phyloP scores from a whole-genome alignment of 192 early-diverging fungal species.

The Coemansia sp. region DNA sequence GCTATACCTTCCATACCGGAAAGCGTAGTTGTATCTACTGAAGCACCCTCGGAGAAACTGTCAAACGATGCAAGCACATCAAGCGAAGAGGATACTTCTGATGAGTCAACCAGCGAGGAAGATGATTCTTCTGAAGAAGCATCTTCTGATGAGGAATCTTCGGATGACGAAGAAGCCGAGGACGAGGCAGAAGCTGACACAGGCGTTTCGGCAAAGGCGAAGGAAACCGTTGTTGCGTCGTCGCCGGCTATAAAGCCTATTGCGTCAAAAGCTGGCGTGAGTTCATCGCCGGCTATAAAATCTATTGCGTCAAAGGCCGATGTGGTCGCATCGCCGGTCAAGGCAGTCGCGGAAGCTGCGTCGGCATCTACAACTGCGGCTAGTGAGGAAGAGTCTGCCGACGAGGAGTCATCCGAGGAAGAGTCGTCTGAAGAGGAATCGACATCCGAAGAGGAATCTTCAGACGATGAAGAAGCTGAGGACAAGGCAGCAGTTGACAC shows the following conservation, averaged over 20 bases:
- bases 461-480: background rate
- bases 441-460: constrained; percentile 8
- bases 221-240: background rate
- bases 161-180: constrained; percentile 1
- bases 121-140: constrained; percentile 6
- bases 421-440: background rate
- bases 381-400: background rate
- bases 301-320: too few relatives aligned
- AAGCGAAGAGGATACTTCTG: background rate
- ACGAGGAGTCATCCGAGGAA: background rate
- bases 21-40: background rate
- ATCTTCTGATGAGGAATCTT: constrained; percentile 13
- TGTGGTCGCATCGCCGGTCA: too few relatives aligned
- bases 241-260: too few relatives aligned
- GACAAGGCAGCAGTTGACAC: background rate
- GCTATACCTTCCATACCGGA: background rate
- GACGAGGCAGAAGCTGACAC: background rate
- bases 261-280: too few relatives aligned
- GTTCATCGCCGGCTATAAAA: too few relatives aligned
- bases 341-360: too few relatives aligned
- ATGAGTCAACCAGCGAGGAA: constrained; percentile 4
- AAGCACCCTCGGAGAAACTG: background rate
- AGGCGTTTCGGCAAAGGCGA: background rate
- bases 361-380: background rate
- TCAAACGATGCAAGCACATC: background rate